These are phyloP conservation scores for Camellia lanceoleosa DNA, from an alignment of 148 eudicot genomes.

Conservation along the genomic window DNA sequence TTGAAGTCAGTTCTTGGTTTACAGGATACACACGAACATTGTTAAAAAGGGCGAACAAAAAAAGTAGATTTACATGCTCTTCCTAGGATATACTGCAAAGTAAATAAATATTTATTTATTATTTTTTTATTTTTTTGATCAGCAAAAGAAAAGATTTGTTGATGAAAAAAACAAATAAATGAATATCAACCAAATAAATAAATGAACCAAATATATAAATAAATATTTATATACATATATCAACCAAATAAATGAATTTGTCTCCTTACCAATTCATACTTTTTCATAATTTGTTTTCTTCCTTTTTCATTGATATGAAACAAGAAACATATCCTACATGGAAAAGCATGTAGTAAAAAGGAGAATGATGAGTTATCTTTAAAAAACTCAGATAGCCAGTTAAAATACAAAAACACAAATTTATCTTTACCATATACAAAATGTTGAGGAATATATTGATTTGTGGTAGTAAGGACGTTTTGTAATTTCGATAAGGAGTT, in stretches of 20 bases:
- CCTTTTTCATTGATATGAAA: background rate
- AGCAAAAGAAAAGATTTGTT: too few species aligned
- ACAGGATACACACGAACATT: background rate
- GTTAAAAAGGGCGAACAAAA: conserved; percentile 3
- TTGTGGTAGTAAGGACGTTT: background rate
- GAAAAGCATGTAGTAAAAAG: background rate
- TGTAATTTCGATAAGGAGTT: too few species aligned
- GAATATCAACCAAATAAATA: too few species aligned
- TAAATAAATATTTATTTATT: too few species aligned
- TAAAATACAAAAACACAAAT: background rate
- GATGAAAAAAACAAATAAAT: too few species aligned
- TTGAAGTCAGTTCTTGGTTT: background rate
- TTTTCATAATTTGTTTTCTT: background rate
- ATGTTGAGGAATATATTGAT: too few species aligned
- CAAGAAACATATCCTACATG: background rate
- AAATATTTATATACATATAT: too few species aligned
- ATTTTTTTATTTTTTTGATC: too few species aligned
- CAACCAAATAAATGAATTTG: background rate
- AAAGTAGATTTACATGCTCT: background rate
- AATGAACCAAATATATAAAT: too few species aligned
- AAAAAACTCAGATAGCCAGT: too few species aligned
- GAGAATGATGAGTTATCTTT: background rate
- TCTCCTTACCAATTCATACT: background rate
- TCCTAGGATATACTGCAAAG: background rate
- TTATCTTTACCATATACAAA: background rate